phyloP scores from a whole-genome alignment of 1,139 yeast genomes.

The Candida neerlandica region DNA sequence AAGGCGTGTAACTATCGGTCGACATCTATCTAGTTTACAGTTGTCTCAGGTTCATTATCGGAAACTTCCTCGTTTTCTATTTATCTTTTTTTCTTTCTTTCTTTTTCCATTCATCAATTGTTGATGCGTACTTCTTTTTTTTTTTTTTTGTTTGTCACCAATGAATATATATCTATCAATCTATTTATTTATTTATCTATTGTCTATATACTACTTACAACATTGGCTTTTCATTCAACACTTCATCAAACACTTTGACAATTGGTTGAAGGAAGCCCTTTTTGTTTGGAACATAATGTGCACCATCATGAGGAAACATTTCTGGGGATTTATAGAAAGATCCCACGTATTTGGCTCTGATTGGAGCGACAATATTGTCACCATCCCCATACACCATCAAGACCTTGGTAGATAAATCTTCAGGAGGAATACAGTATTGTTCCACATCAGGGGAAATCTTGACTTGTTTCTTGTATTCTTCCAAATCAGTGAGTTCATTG shows the following conservation, averaged over 20 bases:
- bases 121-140: background rate
- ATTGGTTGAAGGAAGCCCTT: conserved; percentile 31
- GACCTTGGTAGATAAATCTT: conserved; percentile 24
- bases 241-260: conserved; percentile 25
- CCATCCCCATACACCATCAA: conserved; percentile 33
- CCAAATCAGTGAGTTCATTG: conserved; percentile 25
- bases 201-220: conserved; percentile 14
- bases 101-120: background rate
- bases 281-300: conserved; percentile 37
- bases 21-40: background rate
- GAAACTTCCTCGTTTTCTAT: background rate
- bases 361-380: conserved; percentile 38
- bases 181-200: background rate
- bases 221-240: conserved; percentile 18
- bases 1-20: conserved; percentile 5
- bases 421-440: conserved; percentile 22
- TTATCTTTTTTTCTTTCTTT: too few relatives aligned
- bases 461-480: conserved; percentile 23
- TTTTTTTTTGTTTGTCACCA: background rate
- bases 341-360: conserved; percentile 31
- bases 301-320: conserved; percentile 37
- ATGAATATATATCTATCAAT: too few relatives aligned
- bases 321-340: conserved; percentile 22
- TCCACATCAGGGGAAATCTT: conserved; percentile 21
- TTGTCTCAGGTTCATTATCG: background rate